Conservation (phyloP, 768 basidiomycete genomes). For the Amanita muscaria region DNA sequence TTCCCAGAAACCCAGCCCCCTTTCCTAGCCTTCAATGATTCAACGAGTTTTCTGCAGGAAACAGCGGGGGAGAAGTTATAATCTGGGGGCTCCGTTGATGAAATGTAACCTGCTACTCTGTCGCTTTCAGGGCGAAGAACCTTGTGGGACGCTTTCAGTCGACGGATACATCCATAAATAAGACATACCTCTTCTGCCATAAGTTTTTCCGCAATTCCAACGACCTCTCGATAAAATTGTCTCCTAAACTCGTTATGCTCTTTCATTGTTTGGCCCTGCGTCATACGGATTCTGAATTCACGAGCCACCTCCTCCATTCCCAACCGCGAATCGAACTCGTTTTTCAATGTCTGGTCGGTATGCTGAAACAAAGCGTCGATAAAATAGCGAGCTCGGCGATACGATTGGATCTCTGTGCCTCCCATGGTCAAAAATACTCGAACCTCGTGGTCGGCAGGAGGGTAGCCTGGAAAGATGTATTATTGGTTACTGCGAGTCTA, state of each 20-base stretch:
- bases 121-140: neutral
- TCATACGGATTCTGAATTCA: slow-evolving; percentile 3
- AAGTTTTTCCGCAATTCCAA: neutral
- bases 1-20: neutral
- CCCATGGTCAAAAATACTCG: neutral
- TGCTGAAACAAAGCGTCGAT: slow-evolving; percentile 4
- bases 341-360: slow-evolving; percentile 1
- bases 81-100: neutral
- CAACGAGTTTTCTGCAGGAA: neutral
- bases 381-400: neutral
- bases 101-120: neutral
- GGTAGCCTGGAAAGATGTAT: slow-evolving; percentile 6
- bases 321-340: neutral
- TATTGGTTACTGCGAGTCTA: neutral
- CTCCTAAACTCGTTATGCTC: slow-evolving; percentile 3
- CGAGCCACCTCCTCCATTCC: neutral
- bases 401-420: neutral
- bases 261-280: neutral
- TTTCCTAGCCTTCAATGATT: neutral
- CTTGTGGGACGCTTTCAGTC: neutral
- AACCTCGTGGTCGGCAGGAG: slow-evolving; percentile 8
- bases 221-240: neutral
- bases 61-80: neutral
- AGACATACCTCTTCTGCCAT: neutral
- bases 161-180: neutral